Evolutionary conservation across 1,284 basidiomycete genomes (phyloP).

Genomic region (Ceratobasidium sp.): DNA sequence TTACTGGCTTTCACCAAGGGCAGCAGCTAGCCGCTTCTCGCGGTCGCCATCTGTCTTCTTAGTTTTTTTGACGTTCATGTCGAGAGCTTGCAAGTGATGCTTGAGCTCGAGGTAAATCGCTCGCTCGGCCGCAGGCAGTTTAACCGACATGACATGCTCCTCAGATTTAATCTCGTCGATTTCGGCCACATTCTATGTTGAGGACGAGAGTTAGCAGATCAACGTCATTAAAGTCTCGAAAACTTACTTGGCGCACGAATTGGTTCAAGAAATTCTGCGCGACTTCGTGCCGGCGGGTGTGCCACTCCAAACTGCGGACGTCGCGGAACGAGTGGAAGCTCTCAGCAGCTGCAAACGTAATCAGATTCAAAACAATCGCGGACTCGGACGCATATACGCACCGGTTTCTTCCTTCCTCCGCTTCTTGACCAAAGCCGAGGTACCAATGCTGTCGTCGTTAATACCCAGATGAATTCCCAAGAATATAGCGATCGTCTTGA

Average conservation of each 20-base stretch:
- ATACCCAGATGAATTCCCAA: constrained; percentile 89
- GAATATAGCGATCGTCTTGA: constrained; percentile 92
- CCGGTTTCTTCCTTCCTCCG: constrained; percentile 87
- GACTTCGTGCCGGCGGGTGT: constrained; percentile 84
- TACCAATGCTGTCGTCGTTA: constrained; percentile 89
- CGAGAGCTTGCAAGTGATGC: constrained; percentile 89
- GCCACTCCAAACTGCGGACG: constrained; percentile 93
- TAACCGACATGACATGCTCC: constrained; percentile 75
- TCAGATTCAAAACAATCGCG: background rate
- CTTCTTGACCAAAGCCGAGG: constrained; percentile 80
- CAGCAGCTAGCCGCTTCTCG: constrained; percentile 87
- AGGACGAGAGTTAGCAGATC: constrained; percentile 29
- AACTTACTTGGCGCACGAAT: constrained; percentile 84
- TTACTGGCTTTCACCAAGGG: constrained; percentile 89
- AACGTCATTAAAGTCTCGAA: background rate
- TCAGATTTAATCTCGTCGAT: constrained; percentile 94
- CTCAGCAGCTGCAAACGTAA: constrained; percentile 75
- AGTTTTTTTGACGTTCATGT: constrained; percentile 87
- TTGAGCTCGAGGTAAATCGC: constrained; percentile 97
- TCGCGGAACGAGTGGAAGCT: constrained; percentile 97
- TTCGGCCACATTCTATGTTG: constrained; percentile 88
- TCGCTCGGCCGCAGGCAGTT: constrained; percentile 91
- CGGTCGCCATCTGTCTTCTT: constrained; percentile 93
- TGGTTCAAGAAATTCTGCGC: constrained; percentile 88
- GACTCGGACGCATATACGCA: constrained; percentile 56